Conservation (phyloP, 192 early-diverging fungal species). For the Coemansia sp. region DNA sequence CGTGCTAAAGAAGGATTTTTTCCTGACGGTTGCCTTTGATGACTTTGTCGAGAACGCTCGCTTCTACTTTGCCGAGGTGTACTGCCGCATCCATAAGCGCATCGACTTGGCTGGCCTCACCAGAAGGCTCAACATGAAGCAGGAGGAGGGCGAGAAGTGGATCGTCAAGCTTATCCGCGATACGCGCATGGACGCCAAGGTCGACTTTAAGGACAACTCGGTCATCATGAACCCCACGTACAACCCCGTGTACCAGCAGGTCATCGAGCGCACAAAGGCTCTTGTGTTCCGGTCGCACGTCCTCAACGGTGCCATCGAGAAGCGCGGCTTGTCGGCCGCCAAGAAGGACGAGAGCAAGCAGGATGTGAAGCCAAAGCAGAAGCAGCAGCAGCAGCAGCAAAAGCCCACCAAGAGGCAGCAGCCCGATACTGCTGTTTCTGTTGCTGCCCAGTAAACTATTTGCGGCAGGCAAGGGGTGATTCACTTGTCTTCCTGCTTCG, state of each 20-base stretch:
- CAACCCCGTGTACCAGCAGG: conserved; percentile 88
- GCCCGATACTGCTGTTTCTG: conserved; percentile 23
- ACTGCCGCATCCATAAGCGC: conserved; percentile 96
- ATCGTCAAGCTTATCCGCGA: conserved; percentile 96
- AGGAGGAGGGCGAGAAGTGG: conserved; percentile 95
- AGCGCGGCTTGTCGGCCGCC: conserved; percentile 57
- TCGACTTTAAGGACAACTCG: conserved; percentile 92
- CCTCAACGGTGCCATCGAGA: conserved; percentile 83
- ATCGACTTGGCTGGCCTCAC: conserved; percentile 88
- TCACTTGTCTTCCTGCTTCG: not conserved
- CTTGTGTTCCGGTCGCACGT: conserved; percentile 90
- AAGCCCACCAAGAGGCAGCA: conserved; percentile 24
- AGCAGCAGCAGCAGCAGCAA: conserved; percentile 35
- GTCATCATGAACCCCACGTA: conserved; percentile 89
- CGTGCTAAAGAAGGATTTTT: conserved; percentile 87
- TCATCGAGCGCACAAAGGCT: conserved; percentile 92
- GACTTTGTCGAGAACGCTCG: conserved; percentile 95
- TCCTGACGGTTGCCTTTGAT: conserved; percentile 80
- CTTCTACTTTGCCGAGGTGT: conserved; percentile 93
- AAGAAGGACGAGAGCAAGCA: conserved; percentile 45
- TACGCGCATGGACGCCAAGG: conserved; percentile 95
- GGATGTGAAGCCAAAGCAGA: conserved; percentile 18
- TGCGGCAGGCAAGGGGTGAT: not conserved
- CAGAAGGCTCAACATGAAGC: conserved; percentile 78
- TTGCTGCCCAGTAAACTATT: conserved; percentile 21